Conservation (phyloP, 345 rosid species). For the Barbarea vulgaris region DNA sequence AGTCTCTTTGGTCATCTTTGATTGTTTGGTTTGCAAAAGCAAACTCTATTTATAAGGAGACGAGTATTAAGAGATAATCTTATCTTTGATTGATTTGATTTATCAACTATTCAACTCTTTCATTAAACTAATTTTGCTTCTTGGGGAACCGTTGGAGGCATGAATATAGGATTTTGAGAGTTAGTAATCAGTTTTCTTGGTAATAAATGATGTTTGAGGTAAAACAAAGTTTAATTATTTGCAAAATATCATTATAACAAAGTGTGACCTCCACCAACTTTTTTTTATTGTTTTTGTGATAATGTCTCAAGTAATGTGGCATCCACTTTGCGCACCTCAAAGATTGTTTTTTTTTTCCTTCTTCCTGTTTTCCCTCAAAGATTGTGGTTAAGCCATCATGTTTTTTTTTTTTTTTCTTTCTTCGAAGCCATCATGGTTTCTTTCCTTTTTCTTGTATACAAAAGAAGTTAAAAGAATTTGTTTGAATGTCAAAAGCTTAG, state of each 20-base stretch:
- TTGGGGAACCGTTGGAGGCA: conserved; percentile 23
- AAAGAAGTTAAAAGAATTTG: background rate
- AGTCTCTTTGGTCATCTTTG: conserved; percentile 3
- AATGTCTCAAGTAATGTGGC: conserved; percentile 32
- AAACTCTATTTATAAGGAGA: background rate
- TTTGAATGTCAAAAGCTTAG: background rate
- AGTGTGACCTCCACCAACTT: conserved; percentile 39
- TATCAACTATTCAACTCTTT: background rate
- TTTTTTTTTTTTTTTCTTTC: background rate
- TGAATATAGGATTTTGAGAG: background rate
- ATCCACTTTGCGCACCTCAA: conserved; percentile 38
- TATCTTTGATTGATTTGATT: background rate
- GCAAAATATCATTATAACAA: conserved; percentile 18
- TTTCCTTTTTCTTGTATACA: background rate
- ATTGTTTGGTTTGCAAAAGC: background rate
- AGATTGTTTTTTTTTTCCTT: conserved; percentile 16
- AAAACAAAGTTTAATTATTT: background rate
- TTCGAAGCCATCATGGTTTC: conserved; percentile 5
- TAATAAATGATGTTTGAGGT: conserved; percentile 4
- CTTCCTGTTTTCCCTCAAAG: conserved; percentile 20
- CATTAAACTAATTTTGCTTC: conserved; percentile 8
- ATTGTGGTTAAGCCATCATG: conserved; percentile 35
- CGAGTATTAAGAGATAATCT: background rate
- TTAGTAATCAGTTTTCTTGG: conserved; percentile 9
- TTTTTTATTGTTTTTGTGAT: conserved; percentile 22